Evolutionary conservation across 257 asterid genomes (phyloP).

Genomic region (Misopates orontium): DNA sequence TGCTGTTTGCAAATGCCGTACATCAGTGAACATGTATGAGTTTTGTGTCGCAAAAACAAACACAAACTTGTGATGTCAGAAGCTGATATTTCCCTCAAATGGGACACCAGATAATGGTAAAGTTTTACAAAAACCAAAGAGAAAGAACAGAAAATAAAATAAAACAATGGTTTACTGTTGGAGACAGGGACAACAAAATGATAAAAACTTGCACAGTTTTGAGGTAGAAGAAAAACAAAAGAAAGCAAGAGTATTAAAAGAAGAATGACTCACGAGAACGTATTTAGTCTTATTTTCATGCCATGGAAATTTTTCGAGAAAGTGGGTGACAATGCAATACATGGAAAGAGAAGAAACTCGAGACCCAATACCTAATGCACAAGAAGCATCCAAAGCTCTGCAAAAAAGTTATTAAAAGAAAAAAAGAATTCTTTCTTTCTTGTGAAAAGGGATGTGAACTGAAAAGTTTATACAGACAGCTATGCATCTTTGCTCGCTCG

Average conservation of each 20-base stretch:
- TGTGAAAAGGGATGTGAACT: no score
- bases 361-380: constrained; percentile 28
- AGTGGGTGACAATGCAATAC: neutral
- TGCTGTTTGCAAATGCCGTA: constrained; percentile 27
- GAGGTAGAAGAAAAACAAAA: constrained; percentile 14
- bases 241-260: neutral
- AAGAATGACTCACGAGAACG: constrained; percentile 23
- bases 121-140: constrained; percentile 2
- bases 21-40: no score
- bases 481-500: neutral
- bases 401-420: neutral
- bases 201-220: constrained; percentile 24
- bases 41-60: no score
- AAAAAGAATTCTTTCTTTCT: neutral
- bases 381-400: constrained; percentile 43
- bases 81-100: constrained; percentile 18
- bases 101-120: constrained; percentile 22
- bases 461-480: no score
- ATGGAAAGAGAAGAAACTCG: constrained; percentile 34
- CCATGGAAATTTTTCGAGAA: constrained; percentile 25
- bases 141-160: constrained; percentile 29
- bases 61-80: constrained; percentile 23
- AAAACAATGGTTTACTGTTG: constrained; percentile 22
- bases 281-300: constrained; percentile 20
- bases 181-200: constrained; percentile 40